Conservation (phyloP, 164 flowering plant species). For the Malania oleifera region DNA sequence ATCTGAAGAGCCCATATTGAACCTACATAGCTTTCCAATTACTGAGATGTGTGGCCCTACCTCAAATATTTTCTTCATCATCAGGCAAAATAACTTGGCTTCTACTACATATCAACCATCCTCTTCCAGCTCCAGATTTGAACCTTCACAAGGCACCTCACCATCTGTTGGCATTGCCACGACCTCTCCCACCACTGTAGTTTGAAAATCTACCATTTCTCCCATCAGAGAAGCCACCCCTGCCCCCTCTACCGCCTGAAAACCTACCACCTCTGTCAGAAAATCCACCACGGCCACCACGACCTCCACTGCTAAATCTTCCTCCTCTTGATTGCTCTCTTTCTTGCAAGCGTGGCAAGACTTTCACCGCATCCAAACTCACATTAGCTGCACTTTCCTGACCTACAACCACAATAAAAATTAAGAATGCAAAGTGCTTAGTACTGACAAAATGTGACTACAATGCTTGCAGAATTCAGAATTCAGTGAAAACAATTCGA, state of each 20-base stretch:
- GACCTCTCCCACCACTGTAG: slow-evolving; percentile 16
- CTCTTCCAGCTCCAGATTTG: too few species aligned
- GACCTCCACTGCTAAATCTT: slow-evolving; percentile 45
- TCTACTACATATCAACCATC: too few species aligned
- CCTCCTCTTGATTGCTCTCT: slow-evolving; percentile 43
- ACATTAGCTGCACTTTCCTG: slow-evolving; percentile 72
- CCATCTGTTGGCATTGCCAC: slow-evolving; percentile 9
- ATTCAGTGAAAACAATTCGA: too few species aligned
- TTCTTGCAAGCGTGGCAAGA: slow-evolving; percentile 64
- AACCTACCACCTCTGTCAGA: slow-evolving; percentile 28
- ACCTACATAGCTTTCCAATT: too few species aligned
- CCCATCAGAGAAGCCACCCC: slow-evolving; percentile 31
- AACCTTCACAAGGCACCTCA: too few species aligned
- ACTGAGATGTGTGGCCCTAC: too few species aligned
- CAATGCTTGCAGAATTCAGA: too few species aligned
- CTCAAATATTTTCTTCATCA: not conserved
- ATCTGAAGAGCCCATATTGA: too few species aligned
- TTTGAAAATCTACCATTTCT: slow-evolving; percentile 27
- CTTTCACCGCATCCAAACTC: slow-evolving; percentile 54
- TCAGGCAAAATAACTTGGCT: not conserved
- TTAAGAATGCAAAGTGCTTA: not conserved
- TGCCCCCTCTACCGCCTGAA: slow-evolving; percentile 21
- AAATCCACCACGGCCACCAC: slow-evolving; percentile 20
- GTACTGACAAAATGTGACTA: not conserved
- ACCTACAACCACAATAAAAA: slow-evolving; percentile 33